Percentiles rank a stretch among this genome's conserved stretches.
These are phyloP conservation scores for Lodderomyces beijingensis DNA, from an alignment of 1,139 yeast genomes.

Conservation along the genomic window DNA sequence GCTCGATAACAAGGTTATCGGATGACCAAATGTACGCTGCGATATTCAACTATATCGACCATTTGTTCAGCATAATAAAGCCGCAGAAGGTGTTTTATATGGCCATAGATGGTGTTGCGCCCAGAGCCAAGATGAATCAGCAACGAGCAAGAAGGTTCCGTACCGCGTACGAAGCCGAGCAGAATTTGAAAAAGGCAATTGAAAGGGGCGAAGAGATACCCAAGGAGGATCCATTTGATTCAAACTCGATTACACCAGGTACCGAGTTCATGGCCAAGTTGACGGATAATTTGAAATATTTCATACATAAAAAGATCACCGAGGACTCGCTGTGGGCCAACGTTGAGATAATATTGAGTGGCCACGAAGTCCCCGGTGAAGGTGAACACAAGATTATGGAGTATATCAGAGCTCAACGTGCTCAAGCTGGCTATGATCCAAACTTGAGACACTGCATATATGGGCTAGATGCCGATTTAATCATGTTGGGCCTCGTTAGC, in stretches of 20 bases:
- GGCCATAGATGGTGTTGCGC: slow-evolving; percentile 99
- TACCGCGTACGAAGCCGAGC: slow-evolving; percentile 91
- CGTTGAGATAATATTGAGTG: slow-evolving; percentile 79
- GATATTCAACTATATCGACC: slow-evolving; percentile 94
- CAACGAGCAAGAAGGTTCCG: slow-evolving; percentile 96
- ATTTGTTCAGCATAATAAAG: slow-evolving; percentile 78
- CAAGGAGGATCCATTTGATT: slow-evolving; percentile 80
- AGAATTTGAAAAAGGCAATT: slow-evolving; percentile 61
- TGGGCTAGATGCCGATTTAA: slow-evolving; percentile 96
- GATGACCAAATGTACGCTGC: slow-evolving; percentile 92
- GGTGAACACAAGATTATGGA: slow-evolving; percentile 99
- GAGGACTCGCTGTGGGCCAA: slow-evolving; percentile 91
- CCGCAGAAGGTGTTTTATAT: slow-evolving; percentile 87
- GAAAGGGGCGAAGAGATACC: slow-evolving; percentile 60
- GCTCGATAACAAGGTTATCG: slow-evolving; percentile 56
- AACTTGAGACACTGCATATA: slow-evolving; percentile 93
- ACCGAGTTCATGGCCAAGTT: slow-evolving; percentile 95
- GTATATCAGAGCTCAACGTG: slow-evolving; percentile 77
- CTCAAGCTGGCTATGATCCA: slow-evolving; percentile 71
- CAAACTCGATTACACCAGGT: slow-evolving; percentile 96
- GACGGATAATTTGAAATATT: slow-evolving; percentile 80
- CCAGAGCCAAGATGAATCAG: slow-evolving; percentile 98
- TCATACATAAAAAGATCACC: slow-evolving; percentile 85
- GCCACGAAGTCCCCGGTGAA: slow-evolving; percentile 99
- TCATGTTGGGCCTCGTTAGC: slow-evolving; percentile 92